Base-by-base conservation (phyloP, 148 eudicot species). In the Rhododendron ovatum region DNA sequence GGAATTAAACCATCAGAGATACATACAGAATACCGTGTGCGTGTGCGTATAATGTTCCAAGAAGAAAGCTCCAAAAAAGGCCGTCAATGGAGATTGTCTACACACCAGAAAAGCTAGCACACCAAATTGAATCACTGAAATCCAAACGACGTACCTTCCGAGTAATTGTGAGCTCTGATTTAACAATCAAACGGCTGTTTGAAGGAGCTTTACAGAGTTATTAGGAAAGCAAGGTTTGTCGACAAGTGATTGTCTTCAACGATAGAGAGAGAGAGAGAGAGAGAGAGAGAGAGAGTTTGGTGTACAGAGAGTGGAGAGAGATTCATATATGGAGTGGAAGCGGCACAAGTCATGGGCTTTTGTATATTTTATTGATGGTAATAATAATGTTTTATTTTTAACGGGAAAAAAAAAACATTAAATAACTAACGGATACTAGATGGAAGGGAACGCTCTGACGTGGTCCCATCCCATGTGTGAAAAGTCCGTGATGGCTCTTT, bases 21-120 rank as follows among this genome's bases (percentile, higher is more conserved):
- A 7, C 3, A 37, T 18, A 7, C 15, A 37, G 14, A n/a, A 63
- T n/a, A 7, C n/a, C 15, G 43, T 39, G 13, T 43, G 53, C n/a
- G 7, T 2, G 51, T 9, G n/a, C 65, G 8, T 20, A 1, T 5
- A 59, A 59, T 59, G 59, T 2, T 84, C 45, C 75, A 84, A 80
- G 81, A 78, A 84, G 86, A 80, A 87, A 69, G 86, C 81, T 87
- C 84, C 86, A 87, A 87, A 84, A 39, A 24, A 14, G 30, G 57
- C 30, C 55, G 82, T 84, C 47, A 13, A 80, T 69, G 80, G 71
- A 5, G 82, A 55, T 81, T n/a, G 67, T 67, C 88, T 83, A 7
- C 11, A 83, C 80, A 78, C 35, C 57, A 28, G 65, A 48, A 71
- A n/a, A 67, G 22, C 61, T 4, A 45, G 41, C 1, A 77, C 24